Evolutionary conservation across 257 asterid genomes (phyloP).

Genomic region (Scutellaria baicalensis): DNA sequence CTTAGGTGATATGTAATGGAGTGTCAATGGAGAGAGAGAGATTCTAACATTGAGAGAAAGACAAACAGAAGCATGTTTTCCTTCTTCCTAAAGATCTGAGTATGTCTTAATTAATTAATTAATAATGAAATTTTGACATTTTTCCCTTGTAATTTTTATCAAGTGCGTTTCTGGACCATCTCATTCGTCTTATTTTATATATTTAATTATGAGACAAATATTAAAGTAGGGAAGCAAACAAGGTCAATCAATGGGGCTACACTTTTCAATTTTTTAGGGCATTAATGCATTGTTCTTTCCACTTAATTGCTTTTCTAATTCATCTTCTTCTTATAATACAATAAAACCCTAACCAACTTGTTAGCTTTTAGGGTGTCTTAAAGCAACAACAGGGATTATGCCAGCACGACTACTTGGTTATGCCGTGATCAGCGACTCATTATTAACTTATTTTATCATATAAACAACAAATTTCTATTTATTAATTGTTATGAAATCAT

Average conservation of each 20-base stretch:
- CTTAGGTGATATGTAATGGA: constrained; percentile 39
- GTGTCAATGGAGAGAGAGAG: constrained; percentile 60
- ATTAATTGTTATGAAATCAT: too few species aligned
- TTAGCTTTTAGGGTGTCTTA: constrained; percentile 41
- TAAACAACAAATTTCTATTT: too few species aligned
- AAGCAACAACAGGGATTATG: constrained; percentile 25
- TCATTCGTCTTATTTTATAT: not conserved
- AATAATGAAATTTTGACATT: constrained; percentile 33
- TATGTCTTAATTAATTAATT: constrained; percentile 23
- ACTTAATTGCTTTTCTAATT: not conserved
- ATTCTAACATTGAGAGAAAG: constrained; percentile 51
- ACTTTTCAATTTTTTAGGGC: constrained; percentile 23
- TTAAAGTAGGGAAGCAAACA: constrained; percentile 40
- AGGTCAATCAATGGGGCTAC: constrained; percentile 69
- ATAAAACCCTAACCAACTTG: constrained; percentile 29
- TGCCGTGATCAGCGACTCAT: constrained; percentile 36
- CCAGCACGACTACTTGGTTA: constrained; percentile 13
- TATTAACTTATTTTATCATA: not conserved
- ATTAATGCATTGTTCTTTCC: constrained; percentile 1
- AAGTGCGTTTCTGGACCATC: constrained; percentile 44
- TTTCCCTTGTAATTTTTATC: constrained; percentile 62
- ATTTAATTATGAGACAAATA: constrained; percentile 10
- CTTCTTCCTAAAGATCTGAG: constrained; percentile 71
- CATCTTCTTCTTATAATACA: constrained; percentile 3
- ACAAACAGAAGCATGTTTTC: constrained; percentile 64